Percentiles rank a stretch among this genome's conserved stretches.
These are phyloP conservation scores for Artemisia argyi DNA, from an alignment of 129 eudicot genomes.

Conservation along the genomic window DNA sequence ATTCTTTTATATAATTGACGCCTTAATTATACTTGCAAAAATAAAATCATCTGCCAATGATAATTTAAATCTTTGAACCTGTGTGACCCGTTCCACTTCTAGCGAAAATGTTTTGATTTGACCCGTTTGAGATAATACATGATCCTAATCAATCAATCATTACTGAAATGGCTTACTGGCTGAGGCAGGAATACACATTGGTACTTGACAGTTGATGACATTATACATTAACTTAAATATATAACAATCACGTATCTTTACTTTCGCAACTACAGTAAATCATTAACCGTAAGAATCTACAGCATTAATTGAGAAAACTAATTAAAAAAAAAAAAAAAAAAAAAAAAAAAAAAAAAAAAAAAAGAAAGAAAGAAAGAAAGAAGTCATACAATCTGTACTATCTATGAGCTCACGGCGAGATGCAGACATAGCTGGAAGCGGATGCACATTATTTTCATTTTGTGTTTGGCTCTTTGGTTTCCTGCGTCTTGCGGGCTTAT, in stretches of 20 bases:
- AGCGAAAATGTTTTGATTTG: background rate
- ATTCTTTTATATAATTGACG: no score
- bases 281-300: background rate
- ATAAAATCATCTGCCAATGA: no score
- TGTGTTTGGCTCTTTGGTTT: conserved; percentile 42
- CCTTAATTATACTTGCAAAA: no score
- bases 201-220: background rate
- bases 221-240: background rate
- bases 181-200: background rate
- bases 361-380: background rate
- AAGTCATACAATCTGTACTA: conserved; percentile 57
- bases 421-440: conserved; percentile 55
- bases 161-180: no score
- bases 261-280: background rate
- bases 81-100: background rate
- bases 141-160: no score
- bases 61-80: no score
- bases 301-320: background rate
- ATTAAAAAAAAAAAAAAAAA: background rate
- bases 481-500: conserved; percentile 53
- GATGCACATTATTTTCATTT: conserved; percentile 65
- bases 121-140: background rate
- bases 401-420: conserved; percentile 47
- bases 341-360: no score
- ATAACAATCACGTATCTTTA: background rate